phyloP scores from a whole-genome alignment of 352 stramenopile species.

The Phytophthora cactorum region DNA sequence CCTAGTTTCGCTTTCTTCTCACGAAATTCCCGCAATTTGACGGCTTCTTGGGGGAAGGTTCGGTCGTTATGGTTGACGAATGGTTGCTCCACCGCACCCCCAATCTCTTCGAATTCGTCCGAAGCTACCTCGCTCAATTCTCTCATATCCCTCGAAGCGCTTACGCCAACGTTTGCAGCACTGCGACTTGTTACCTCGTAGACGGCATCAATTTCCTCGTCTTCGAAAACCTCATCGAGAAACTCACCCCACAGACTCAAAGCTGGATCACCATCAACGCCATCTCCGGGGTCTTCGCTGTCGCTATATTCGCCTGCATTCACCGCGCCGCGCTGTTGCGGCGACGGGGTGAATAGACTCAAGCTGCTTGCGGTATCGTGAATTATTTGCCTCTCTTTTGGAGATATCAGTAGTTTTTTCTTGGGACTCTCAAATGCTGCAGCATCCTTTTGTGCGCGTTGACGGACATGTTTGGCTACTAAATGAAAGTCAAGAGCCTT shows the following conservation, averaged over 20 bases:
- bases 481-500: background rate
- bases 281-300: slow-evolving; percentile 1
- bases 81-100: background rate
- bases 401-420: background rate
- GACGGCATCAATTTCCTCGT: background rate
- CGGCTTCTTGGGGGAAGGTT: background rate
- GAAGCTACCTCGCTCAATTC: too few species aligned
- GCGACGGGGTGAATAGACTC: background rate
- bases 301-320: slow-evolving; percentile 2
- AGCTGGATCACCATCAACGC: slow-evolving; percentile 1
- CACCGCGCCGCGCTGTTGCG: background rate
- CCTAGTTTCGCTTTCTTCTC: background rate
- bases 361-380: background rate
- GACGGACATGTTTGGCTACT: background rate
- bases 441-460: background rate
- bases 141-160: too few species aligned
- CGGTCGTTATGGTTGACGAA: background rate
- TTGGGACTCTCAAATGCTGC: background rate
- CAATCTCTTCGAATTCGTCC: background rate
- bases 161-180: too few species aligned
- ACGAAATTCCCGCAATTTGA: background rate
- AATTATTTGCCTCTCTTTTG: background rate
- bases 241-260: background rate
- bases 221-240: background rate
- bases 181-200: background rate